Base-by-base conservation (phyloP, 163 green algal genomes). In the Prototheca stagnorum region DNA sequence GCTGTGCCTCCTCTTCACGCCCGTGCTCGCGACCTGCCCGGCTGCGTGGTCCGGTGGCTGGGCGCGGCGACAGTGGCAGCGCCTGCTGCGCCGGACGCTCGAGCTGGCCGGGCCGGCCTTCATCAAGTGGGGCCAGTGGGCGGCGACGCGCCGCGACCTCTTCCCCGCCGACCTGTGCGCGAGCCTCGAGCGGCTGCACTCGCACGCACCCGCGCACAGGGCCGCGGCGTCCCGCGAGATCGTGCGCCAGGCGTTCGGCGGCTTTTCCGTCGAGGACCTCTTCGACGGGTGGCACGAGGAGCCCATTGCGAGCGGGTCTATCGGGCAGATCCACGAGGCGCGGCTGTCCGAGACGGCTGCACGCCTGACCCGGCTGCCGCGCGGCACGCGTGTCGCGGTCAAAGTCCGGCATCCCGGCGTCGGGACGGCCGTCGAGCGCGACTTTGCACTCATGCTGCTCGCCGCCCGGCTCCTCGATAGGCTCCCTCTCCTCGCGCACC, bases 71-170 rank as follows among this genome's bases (percentile, higher is more conserved):
- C 15, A 41, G 19, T 90, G 81, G 81, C 53, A 84, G 49, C 22
- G 50, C 28, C 68, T 90, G 41, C 41, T 92, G 49, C 49, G 65
- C 19, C 78, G 71, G 57, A 86, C 75, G 14, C 70, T 92, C 29
- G 75, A 90, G 53, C 41, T 51, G 4, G 73, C 64, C 9, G 61
- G 61, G 9, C 61, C 58, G 17, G 58, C 58, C 1, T 92, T 92
- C 56, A 93, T 95, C 53, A 95, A 95, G 72, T 93, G 86, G 85
- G 88, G 84, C 5, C 88, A 97, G 67, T 97, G 88, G 88, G 79
- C 79, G 16, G 65, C 74, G 29, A 86, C 85, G 1, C 70, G 88
- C 26, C 76, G 79, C 3, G 88, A 97, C 77, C 62, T 97, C 43
- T 93, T 97, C 56, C 82, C 87, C 0, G 54, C 44, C 16, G 81